Percentiles rank a stretch among this genome's conserved stretches.
Conservation (phyloP, 2,329 filamentous ascomycete genomes). For the Gremmenia infestans region DNA sequence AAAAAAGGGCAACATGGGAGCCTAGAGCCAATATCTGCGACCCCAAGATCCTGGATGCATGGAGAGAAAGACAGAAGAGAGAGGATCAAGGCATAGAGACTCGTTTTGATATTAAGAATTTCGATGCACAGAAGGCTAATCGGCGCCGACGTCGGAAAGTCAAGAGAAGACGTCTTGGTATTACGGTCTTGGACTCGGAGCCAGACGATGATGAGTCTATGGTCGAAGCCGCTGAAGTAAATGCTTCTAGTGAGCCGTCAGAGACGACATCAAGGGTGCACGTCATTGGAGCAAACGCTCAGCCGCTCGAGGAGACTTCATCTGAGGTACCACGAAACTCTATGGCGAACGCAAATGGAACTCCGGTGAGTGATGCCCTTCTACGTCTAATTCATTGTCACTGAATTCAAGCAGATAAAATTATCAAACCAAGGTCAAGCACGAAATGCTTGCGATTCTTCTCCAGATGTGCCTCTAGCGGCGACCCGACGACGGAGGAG, state of each 20-base stretch:
- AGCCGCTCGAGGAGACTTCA: background rate
- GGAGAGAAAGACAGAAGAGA: constrained; percentile 24
- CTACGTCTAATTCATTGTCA: background rate
- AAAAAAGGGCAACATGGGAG: constrained; percentile 53
- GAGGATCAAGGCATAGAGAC: constrained; percentile 14
- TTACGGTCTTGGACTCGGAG: constrained; percentile 11
- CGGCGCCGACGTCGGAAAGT: constrained; percentile 17
- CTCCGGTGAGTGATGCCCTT: background rate
- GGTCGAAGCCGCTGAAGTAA: constrained; percentile 26
- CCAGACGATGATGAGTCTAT: constrained; percentile 18
- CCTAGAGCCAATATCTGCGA: constrained; percentile 37
- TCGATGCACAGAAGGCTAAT: constrained; percentile 17
- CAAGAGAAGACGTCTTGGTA: constrained; percentile 18
- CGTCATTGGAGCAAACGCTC: background rate
- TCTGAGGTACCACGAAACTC: background rate
- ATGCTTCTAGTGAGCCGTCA: background rate
- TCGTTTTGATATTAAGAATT: constrained; percentile 21
- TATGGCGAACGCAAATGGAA: background rate
- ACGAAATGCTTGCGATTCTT: background rate
- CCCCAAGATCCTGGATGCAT: constrained; percentile 33
- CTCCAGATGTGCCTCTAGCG: background rate
- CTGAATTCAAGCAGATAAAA: background rate
- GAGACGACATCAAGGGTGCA: background rate
- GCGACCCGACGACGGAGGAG: background rate
- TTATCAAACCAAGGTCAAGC: background rate